Conservation (phyloP, 176 grass and related monocot genomes). For the Musa acuminata region DNA sequence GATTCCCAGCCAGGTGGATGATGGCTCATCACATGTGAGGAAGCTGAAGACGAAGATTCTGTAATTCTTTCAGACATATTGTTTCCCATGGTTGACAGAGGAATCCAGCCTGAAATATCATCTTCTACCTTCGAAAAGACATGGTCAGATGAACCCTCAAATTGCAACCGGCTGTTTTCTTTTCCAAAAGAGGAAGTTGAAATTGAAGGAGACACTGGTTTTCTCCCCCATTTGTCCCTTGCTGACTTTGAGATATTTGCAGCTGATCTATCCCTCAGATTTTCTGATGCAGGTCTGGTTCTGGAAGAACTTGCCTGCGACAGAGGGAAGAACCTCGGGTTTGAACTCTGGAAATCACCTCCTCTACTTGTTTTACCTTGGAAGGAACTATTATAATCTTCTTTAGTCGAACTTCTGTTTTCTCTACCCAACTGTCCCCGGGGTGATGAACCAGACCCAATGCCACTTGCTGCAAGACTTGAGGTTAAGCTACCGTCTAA, state of each 20-base stretch:
- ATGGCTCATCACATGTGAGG: conserved; percentile 27
- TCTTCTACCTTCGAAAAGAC: conserved; percentile 36
- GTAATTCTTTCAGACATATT: conserved; percentile 44
- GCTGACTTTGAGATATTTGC: conserved; percentile 37
- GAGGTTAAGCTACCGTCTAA: conserved; percentile 24
- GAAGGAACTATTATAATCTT: conserved; percentile 37
- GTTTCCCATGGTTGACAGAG: conserved; percentile 34
- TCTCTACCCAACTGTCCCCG: conserved; percentile 33
- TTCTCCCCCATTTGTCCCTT: conserved; percentile 69
- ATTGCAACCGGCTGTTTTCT: conserved; percentile 44
- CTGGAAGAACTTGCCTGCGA: conserved; percentile 34
- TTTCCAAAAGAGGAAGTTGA: conserved; percentile 22
- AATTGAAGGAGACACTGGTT: conserved; percentile 28
- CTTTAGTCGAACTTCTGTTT: conserved; percentile 28
- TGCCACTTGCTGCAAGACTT: conserved; percentile 3
- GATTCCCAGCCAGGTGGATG: conserved; percentile 43
- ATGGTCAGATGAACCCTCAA: conserved; percentile 38
- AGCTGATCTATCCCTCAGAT: conserved; percentile 45
- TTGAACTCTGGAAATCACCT: conserved; percentile 21
- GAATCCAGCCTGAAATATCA: conserved; percentile 27
- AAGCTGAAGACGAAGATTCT: conserved; percentile 19
- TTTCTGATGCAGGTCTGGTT: conserved; percentile 34
- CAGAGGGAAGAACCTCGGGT: conserved; percentile 18
- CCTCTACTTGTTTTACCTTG: conserved; percentile 49
- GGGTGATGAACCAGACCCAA: conserved; percentile 7